Conservation (phyloP, 1,284 basidiomycete species). For the Ceratorhiza oryzae-sativae region DNA sequence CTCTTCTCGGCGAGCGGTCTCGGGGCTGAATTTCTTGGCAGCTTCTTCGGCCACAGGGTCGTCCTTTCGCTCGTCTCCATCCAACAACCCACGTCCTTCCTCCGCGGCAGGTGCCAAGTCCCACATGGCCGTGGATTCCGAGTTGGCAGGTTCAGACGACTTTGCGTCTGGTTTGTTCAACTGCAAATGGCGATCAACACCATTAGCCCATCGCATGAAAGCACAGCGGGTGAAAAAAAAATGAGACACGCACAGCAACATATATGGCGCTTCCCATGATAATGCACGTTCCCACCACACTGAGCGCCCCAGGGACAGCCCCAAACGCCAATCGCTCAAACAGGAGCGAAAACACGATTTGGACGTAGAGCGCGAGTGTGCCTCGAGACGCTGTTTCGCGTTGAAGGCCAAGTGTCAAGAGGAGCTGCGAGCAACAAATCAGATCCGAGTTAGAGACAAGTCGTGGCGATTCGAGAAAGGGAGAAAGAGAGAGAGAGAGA, state of each 20-base stretch:
- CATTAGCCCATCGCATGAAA: no score
- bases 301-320: conserved; percentile 59
- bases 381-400: conserved; percentile 69
- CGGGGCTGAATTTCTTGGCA: not conserved
- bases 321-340: conserved; percentile 68
- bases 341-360: conserved; percentile 67
- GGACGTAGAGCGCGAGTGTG: conserved; percentile 66
- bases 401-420: conserved; percentile 69
- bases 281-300: conserved; percentile 62
- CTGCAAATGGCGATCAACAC: conserved; percentile 1
- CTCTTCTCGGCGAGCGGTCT: not conserved
- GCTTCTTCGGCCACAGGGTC: not conserved
- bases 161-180: conserved; percentile 25
- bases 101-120: conserved; percentile 4
- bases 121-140: conserved; percentile 34
- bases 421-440: conserved; percentile 49
- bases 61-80: conserved; percentile 25
- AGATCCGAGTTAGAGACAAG: not conserved
- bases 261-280: conserved; percentile 68
- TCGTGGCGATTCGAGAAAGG: no score
- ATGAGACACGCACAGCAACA: conserved; percentile 56
- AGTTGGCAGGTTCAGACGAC: conserved; percentile 14
- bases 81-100: conserved; percentile 24
- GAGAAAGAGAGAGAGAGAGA: no score
- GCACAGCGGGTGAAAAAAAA: no score